Conservation (phyloP, 305 asterid species). For the Plantago coronopus region DNA sequence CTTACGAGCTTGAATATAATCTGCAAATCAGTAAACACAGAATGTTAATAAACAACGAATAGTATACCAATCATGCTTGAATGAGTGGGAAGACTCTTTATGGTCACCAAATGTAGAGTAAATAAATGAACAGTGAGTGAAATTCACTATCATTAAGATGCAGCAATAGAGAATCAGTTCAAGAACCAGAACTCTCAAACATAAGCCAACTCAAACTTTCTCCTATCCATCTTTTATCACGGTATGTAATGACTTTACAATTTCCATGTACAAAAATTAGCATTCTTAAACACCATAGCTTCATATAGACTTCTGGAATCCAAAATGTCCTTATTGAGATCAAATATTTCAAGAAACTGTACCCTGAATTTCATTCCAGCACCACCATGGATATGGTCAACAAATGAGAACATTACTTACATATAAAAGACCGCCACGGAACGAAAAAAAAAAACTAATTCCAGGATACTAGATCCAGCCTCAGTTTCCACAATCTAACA, state of each 20-base stretch:
- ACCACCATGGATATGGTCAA: not conserved
- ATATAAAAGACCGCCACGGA: not conserved
- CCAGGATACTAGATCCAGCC: not conserved
- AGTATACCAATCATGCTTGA: too few species aligned
- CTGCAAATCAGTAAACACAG: not conserved
- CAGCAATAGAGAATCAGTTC: not conserved
- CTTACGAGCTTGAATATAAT: too few species aligned
- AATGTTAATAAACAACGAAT: not conserved
- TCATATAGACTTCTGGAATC: too few species aligned
- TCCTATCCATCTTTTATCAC: not conserved
- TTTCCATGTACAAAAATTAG: not conserved
- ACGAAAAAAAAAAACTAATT: too few species aligned
- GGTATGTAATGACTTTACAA: not conserved
- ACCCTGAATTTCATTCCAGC: not conserved
- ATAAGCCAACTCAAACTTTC: not conserved
- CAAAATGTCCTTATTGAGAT: not conserved
- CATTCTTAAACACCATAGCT: not conserved
- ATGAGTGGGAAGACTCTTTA: too few species aligned
- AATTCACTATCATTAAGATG: not conserved
- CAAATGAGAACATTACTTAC: not conserved
- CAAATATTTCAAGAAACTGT: not conserved
- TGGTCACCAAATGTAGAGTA: too few species aligned
- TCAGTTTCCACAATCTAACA: not conserved
- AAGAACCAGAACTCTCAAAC: not conserved
- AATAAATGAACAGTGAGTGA: too few species aligned